Conservation (phyloP, 371 early-diverging fungal species). For the Caulochytrium protostelioides region DNA sequence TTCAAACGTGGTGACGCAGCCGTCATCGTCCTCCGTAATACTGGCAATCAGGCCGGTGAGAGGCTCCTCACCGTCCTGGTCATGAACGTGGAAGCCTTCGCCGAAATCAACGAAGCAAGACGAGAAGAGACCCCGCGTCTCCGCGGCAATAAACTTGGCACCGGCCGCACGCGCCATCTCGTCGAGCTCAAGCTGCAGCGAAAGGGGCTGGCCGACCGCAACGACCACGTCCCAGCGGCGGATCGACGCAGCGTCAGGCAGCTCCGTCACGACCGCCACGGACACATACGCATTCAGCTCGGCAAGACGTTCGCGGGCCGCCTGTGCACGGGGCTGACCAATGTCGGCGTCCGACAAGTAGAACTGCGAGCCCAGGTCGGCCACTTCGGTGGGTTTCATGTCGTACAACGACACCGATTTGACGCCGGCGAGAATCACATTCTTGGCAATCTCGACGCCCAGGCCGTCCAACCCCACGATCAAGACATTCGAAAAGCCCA, state of each 20-base stretch:
- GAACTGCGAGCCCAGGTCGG: conserved; percentile 94
- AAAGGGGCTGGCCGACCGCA: conserved; percentile 50
- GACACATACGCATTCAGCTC: conserved; percentile 96
- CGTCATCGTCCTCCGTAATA: conserved; percentile 57
- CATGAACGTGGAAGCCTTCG: conserved; percentile 59
- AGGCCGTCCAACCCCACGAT: conserved; percentile 91
- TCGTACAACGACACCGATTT: conserved; percentile 93
- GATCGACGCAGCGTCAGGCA: background rate
- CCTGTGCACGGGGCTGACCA: conserved; percentile 71
- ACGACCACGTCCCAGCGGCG: conserved; percentile 47
- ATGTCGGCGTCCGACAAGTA: conserved; percentile 75
- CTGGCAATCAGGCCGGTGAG: conserved; percentile 84
- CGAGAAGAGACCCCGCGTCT: conserved; percentile 88
- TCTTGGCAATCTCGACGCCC: conserved; percentile 98
- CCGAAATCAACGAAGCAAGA: conserved; percentile 94
- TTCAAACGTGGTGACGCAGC: conserved; percentile 86
- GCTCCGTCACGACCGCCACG: conserved; percentile 37
- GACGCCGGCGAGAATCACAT: conserved; percentile 96
- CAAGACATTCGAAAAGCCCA: conserved; percentile 89
- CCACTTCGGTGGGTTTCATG: conserved; percentile 39
- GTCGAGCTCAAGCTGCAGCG: conserved; percentile 69
- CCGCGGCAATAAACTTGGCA: conserved; percentile 85
- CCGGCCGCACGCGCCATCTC: conserved; percentile 58
- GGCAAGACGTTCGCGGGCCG: conserved; percentile 60
- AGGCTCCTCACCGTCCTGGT: conserved; percentile 88